Evolutionary conservation across 1,284 basidiomycete genomes (phyloP), one percentile per base, ranked within the genome.

Genomic region (Microbotryomycetes sp.): DNA sequence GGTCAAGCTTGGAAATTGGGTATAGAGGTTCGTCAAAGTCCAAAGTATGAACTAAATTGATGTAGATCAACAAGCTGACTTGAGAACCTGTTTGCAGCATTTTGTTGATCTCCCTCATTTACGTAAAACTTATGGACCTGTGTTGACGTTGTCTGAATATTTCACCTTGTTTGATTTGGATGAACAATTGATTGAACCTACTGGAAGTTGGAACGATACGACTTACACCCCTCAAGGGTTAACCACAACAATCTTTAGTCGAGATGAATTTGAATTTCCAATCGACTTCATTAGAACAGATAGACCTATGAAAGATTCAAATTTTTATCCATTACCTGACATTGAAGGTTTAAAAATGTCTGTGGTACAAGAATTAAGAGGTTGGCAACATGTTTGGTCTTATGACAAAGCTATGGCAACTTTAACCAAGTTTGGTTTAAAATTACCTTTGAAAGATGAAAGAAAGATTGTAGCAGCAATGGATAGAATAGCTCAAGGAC

Each of bases 21-120:
- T 4, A 63, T 63, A 16, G 54, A 55, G 53, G 56, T 58, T n/a
- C 9, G 46, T 59, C 45, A n/a, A 30, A 36, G 56, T 62, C 36
- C 22, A 19, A 19, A 4, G 5, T 0, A 4, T 4, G 5, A 3
- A 5, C 45, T n/a, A 14, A 3, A 6, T 26, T 56, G 19, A 14
- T 76, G 50, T 45, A 16, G 6, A 36, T 30, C 50, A 6, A 15
- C 42, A 14, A 6, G 16, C 12, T 29, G 3, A 29, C 26, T 32
- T 7, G 4, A 48, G 46, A 4, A 2, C 6, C 5, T 15, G 2
- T 4, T 22, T 15, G 19, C 65, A 67, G 60, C 47, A 64, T 30
- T 81, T 82, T 79, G 71, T 82, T 59, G 79, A 82, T 69, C 51
- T 82, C n/a, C 76, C 79, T 0, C 76, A 77, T 60, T 72, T 81